phyloP scores from a whole-genome alignment of 768 basidiomycete species.

The Russula earlei region DNA sequence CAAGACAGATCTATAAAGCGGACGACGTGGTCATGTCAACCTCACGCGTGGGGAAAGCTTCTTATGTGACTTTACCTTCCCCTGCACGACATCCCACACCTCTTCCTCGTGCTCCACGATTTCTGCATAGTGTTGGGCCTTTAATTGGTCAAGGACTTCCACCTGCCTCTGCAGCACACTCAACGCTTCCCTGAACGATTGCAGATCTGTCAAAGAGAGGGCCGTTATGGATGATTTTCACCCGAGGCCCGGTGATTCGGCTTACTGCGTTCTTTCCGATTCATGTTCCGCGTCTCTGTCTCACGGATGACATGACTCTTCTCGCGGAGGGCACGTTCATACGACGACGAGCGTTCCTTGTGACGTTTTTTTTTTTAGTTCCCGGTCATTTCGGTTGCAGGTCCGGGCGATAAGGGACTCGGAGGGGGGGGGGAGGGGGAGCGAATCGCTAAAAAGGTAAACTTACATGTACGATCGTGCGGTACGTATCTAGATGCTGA shows the following conservation, averaged over 20 bases:
- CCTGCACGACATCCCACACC: conserved; percentile 88
- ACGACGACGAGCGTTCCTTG: conserved; percentile 76
- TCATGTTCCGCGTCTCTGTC: conserved; percentile 80
- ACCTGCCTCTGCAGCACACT: conserved; percentile 78
- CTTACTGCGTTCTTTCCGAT: conserved; percentile 77
- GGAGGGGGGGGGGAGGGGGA: neutral
- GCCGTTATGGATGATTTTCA: neutral
- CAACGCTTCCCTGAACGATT: conserved; percentile 79
- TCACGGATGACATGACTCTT: conserved; percentile 78
- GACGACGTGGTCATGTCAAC: neutral
- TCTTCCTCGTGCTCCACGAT: conserved; percentile 90
- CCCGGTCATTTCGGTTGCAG: neutral
- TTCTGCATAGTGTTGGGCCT: conserved; percentile 76
- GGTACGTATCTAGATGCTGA: conserved; percentile 78
- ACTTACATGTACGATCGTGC: conserved; percentile 56
- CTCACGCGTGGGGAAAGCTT: neutral
- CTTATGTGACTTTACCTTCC: conserved; percentile 43
- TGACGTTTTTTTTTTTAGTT: neutral
- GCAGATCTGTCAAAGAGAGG: conserved; percentile 53
- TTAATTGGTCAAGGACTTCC: conserved; percentile 82
- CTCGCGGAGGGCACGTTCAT: conserved; percentile 74
- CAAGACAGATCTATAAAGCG: conserved; percentile 53
- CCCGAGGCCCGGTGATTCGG: conserved; percentile 13
- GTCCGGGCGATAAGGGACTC: no score
- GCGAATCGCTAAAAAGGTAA: neutral